phyloP scores from a whole-genome alignment of 495 filamentous ascomycete species.

The Apodospora peruviana region DNA sequence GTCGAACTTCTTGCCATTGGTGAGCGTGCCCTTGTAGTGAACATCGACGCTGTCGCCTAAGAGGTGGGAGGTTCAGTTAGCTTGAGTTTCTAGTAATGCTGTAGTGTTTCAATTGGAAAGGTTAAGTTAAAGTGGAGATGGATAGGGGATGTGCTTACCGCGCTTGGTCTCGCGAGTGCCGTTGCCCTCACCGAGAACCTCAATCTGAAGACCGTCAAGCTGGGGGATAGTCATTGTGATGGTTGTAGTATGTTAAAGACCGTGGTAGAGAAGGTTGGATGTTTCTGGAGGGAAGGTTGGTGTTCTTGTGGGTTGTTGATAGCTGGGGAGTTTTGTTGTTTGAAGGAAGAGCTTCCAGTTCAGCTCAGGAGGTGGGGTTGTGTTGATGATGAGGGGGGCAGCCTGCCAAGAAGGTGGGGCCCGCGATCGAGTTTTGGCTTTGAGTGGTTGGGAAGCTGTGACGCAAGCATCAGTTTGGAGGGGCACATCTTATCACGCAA shows the following conservation, averaged over 20 bases:
- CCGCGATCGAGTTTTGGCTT: too few species aligned
- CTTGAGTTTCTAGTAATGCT: neutral
- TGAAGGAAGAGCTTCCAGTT: too few species aligned
- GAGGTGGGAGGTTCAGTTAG: neutral
- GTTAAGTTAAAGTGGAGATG: neutral
- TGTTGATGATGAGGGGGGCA: too few species aligned
- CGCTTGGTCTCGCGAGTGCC: constrained; percentile 22
- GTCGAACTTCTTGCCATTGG: constrained; percentile 29
- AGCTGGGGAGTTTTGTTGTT: too few species aligned
- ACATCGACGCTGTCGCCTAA: constrained; percentile 25
- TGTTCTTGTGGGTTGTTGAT: too few species aligned
- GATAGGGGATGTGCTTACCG: constrained; percentile 17
- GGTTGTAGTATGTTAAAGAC: constrained; percentile 5
- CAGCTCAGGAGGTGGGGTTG: too few species aligned
- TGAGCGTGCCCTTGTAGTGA: constrained; percentile 28
- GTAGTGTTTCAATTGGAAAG: neutral
- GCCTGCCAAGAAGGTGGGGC: too few species aligned
- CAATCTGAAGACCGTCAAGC: constrained; percentile 22
- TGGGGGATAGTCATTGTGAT: constrained; percentile 26
- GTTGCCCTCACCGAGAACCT: constrained; percentile 15
- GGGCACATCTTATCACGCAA: too few species aligned
- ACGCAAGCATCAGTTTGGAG: too few species aligned
- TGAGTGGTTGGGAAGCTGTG: too few species aligned
- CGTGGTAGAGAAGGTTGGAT: too few species aligned
- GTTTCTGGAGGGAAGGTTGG: too few species aligned